phyloP scores from a whole-genome alignment of 768 basidiomycete genomes.

The Strobilomyces dryophilus region DNA sequence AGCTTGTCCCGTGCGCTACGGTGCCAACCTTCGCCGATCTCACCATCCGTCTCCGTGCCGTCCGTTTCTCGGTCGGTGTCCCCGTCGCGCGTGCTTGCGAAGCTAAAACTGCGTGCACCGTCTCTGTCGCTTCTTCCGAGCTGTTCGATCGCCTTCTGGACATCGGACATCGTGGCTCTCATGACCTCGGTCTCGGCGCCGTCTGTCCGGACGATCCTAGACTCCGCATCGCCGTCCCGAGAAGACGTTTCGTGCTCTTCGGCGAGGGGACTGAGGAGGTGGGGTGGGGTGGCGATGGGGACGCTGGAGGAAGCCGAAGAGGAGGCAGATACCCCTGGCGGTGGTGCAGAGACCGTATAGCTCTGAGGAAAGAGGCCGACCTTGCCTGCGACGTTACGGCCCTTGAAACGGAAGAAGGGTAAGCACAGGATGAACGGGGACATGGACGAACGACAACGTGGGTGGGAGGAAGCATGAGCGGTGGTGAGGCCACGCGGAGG shows the following conservation, averaged over 20 bases:
- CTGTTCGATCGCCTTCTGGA: slow-evolving; percentile 87
- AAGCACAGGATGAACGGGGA: slow-evolving; percentile 23
- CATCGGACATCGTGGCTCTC: slow-evolving; percentile 86
- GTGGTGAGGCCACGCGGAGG: neutral
- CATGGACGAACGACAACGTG: slow-evolving; percentile 22
- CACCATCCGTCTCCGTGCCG: slow-evolving; percentile 47
- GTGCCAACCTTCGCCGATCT: slow-evolving; percentile 60
- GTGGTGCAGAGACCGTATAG: slow-evolving; percentile 69
- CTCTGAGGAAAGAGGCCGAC: slow-evolving; percentile 89
- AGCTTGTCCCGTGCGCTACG: slow-evolving; percentile 60
- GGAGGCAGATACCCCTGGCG: slow-evolving; percentile 30
- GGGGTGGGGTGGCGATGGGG: slow-evolving; percentile 16
- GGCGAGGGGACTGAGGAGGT: slow-evolving; percentile 39
- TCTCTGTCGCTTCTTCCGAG: slow-evolving; percentile 59
- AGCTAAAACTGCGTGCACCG: slow-evolving; percentile 70
- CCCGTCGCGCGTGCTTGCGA: slow-evolving; percentile 61
- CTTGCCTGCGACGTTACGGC: slow-evolving; percentile 76
- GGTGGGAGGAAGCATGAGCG: neutral
- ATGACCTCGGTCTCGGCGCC: slow-evolving; percentile 53
- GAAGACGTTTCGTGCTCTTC: slow-evolving; percentile 47
- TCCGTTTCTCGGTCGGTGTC: slow-evolving; percentile 45
- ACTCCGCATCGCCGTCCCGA: slow-evolving; percentile 16
- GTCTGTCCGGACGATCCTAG: slow-evolving; percentile 24
- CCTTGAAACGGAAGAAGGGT: slow-evolving; percentile 43
- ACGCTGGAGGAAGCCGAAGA: slow-evolving; percentile 24